phyloP scores from a whole-genome alignment of 2,329 filamentous ascomycete species.

The Ceratocystis destructans region DNA sequence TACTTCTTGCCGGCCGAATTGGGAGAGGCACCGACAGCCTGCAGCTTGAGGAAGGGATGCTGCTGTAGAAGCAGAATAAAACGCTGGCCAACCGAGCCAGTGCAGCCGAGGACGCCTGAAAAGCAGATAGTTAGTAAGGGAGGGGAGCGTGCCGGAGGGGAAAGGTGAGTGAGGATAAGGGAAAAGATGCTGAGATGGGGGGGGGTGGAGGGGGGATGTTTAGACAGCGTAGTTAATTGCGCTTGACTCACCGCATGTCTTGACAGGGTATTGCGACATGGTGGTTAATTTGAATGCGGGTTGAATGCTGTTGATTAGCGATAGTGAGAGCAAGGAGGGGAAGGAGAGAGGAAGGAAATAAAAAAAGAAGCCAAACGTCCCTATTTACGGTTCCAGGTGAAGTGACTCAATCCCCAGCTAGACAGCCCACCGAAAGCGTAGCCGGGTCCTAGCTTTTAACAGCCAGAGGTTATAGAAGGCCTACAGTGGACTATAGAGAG shows the following conservation, averaged over 20 bases:
- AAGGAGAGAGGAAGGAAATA: not conserved
- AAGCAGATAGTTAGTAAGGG: not conserved
- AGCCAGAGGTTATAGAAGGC: no score
- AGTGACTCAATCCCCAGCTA: not conserved
- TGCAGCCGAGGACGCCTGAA: conserved; percentile 69
- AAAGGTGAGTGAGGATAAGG: conserved; percentile 19
- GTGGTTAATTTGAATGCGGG: not conserved
- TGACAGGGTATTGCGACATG: conserved; percentile 36
- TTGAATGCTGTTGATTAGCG: no score
- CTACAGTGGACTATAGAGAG: no score
- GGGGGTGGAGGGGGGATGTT: no score
- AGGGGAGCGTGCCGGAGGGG: conserved; percentile 3
- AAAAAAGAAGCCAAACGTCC: not conserved
- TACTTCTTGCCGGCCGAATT: conserved; percentile 88
- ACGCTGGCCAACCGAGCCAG: conserved; percentile 85
- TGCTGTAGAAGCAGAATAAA: conserved; percentile 85
- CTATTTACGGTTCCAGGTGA: not conserved
- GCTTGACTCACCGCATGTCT: conserved; percentile 42
- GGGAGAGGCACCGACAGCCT: conserved; percentile 79
- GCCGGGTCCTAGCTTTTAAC: no score
- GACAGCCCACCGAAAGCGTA: not conserved
- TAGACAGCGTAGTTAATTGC: not conserved
- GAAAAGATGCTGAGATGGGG: no score
- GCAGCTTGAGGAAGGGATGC: conserved; percentile 74
- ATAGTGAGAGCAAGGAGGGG: no score